A percentile compares a stretch with the other conserved stretches of the same genome.
phyloP scores from a whole-genome alignment of 2,329 filamentous ascomycete genomes.

The Claviceps maximensis region DNA sequence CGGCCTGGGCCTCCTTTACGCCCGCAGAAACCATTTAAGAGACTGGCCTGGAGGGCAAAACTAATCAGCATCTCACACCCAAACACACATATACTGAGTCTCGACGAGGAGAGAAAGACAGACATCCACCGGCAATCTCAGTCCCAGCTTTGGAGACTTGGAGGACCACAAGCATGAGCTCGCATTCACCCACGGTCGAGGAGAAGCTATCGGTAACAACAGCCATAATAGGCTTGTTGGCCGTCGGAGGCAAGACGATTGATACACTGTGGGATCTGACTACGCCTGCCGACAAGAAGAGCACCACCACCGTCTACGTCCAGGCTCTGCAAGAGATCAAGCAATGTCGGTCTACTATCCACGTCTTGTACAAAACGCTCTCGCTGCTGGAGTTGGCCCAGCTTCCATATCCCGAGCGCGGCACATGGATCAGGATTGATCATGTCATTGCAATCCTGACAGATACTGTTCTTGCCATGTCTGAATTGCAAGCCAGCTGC shows the following conservation, averaged over 20 bases:
- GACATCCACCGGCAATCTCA: not conserved
- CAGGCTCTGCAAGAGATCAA: conserved; percentile 22
- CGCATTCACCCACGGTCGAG: conserved; percentile 4
- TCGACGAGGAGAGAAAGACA: not conserved
- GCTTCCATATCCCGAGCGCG: conserved; percentile 22
- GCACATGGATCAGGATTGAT: conserved; percentile 22
- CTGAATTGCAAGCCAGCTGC: conserved; percentile 19
- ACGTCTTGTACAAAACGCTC: conserved; percentile 23
- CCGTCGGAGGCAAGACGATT: conserved; percentile 21
- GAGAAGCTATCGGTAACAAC: conserved; percentile 22
- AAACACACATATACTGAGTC: not conserved
- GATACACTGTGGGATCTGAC: conserved; percentile 23
- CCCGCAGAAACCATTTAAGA: not conserved
- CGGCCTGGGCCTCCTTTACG: too few relatives aligned
- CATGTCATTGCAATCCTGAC: conserved; percentile 22
- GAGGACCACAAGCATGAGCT: not conserved
- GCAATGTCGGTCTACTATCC: conserved; percentile 24
- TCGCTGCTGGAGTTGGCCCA: conserved; percentile 19
- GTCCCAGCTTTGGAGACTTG: not conserved
- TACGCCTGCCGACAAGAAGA: conserved; percentile 13
- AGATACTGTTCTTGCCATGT: conserved; percentile 23
- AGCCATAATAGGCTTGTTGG: conserved; percentile 24
- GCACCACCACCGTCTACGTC: conserved; percentile 15
- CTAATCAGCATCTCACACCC: not conserved
- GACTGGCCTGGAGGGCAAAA: not conserved